Evolutionary conservation across 768 basidiomycete genomes (phyloP).

Genomic region (Pleurotus platypus): DNA sequence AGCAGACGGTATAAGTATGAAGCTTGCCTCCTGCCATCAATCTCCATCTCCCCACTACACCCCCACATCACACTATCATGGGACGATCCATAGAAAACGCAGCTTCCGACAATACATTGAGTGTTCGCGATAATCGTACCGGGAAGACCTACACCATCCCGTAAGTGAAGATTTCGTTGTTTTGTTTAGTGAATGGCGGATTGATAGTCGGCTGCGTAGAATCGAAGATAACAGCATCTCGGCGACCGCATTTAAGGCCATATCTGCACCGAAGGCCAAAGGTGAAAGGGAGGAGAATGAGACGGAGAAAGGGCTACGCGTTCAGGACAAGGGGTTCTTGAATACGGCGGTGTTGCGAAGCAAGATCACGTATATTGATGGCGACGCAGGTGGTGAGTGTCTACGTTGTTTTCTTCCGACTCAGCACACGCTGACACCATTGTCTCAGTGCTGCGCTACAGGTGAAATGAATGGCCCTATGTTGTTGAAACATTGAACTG

Average conservation of each 20-base stretch:
- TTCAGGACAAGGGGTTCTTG: conserved; percentile 77
- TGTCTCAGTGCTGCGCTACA: conserved; percentile 61
- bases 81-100: conserved; percentile 5
- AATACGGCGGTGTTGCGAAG: conserved; percentile 82
- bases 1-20: not conserved
- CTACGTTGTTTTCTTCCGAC: not conserved
- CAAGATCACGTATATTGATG: conserved; percentile 88
- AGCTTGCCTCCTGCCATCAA: not conserved
- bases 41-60: not conserved
- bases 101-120: conserved; percentile 30
- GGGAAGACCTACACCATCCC: conserved; percentile 73
- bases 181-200: too few species aligned
- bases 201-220: conserved; percentile 28
- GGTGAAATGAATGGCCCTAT: conserved; percentile 34
- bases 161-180: conserved; percentile 37
- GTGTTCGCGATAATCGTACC: conserved; percentile 81
- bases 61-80: conserved; percentile 6
- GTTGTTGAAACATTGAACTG: not conserved
- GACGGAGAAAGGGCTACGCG: conserved; percentile 75
- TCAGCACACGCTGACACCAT: not conserved
- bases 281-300: conserved; percentile 79
- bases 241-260: conserved; percentile 78
- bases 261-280: conserved; percentile 53
- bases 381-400: conserved; percentile 69
- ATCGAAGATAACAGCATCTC: conserved; percentile 78